Evolutionary conservation across 2,329 filamentous ascomycete species (phyloP).

Genomic region (Metarhizium rileyi): DNA sequence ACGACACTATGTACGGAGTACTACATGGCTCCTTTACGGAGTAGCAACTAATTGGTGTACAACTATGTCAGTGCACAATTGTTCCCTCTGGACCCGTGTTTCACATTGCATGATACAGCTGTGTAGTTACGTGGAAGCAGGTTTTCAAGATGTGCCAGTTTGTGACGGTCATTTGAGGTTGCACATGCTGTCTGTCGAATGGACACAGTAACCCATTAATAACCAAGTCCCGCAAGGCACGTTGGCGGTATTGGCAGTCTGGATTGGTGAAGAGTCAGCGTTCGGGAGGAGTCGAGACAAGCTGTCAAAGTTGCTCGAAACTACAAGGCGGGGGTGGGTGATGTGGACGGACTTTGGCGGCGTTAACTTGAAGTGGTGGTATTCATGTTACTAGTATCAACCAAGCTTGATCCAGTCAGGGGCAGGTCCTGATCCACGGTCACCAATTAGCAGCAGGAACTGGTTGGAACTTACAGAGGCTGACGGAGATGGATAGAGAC

Average conservation of each 20-base stretch:
- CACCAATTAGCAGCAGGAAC: constrained; percentile 14
- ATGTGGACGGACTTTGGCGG: not conserved
- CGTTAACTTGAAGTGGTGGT: not conserved
- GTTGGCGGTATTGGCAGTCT: not conserved
- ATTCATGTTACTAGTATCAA: not conserved
- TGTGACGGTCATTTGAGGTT: no score
- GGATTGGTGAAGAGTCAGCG: not conserved
- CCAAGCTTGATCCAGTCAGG: constrained; percentile 16
- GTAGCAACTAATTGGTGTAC: not conserved
- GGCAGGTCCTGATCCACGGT: constrained; percentile 16
- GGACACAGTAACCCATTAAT: no score
- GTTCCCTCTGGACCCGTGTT: no score
- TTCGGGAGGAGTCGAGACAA: no score
- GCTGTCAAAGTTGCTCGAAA: no score
- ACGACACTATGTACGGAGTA: no score
- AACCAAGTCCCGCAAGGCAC: not conserved
- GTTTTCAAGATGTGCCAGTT: no score
- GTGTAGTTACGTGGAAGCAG: no score
- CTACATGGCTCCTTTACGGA: not conserved
- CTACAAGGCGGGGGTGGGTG: no score
- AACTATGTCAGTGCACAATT: not conserved
- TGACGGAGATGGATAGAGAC: not conserved
- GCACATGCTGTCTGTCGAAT: no score
- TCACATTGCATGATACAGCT: no score
- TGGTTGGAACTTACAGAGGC: no score